Conservation (phyloP, 257 asterid genomes). For the Verbena officinalis region DNA sequence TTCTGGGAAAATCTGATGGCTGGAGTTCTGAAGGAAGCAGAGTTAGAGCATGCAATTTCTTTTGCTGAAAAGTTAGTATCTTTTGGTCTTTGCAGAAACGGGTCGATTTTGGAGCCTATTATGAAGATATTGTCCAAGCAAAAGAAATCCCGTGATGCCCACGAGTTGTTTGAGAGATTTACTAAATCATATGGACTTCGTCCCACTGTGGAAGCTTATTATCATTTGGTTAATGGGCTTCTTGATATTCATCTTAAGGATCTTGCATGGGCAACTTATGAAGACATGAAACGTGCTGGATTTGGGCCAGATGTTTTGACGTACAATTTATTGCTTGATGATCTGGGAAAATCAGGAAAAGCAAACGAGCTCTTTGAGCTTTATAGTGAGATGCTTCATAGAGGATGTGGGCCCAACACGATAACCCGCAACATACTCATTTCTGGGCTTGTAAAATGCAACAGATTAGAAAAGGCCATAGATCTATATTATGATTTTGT, state of each 20-base stretch:
- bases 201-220: slow-evolving; percentile 58
- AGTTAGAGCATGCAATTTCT: slow-evolving; percentile 48
- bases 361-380: slow-evolving; percentile 60
- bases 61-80: slow-evolving; percentile 64
- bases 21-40: slow-evolving; percentile 70
- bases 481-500: slow-evolving; percentile 75
- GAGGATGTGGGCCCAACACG: slow-evolving; percentile 66
- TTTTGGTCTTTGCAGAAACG: slow-evolving; percentile 66
- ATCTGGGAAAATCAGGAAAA: slow-evolving; percentile 83
- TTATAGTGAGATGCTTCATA: slow-evolving; percentile 74
- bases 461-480: slow-evolving; percentile 65
- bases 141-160: slow-evolving; percentile 76
- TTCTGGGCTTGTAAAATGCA: slow-evolving; percentile 81
- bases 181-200: slow-evolving; percentile 48
- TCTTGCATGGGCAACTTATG: slow-evolving; percentile 67
- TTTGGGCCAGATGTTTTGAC: slow-evolving; percentile 64
- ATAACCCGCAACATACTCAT: slow-evolving; percentile 82
- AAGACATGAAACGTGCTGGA: slow-evolving; percentile 73
- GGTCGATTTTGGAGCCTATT: slow-evolving; percentile 64
- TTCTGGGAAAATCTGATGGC: slow-evolving; percentile 79
- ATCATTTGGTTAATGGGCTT: slow-evolving; percentile 72
- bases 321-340: slow-evolving; percentile 80
- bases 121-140: slow-evolving; percentile 63
- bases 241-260: slow-evolving; percentile 63
- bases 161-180: slow-evolving; percentile 54